Percentiles rank a stretch among this genome's conserved stretches.
Conservation (phyloP, 345 rosid genomes). For the Atalantia buxifolia region DNA sequence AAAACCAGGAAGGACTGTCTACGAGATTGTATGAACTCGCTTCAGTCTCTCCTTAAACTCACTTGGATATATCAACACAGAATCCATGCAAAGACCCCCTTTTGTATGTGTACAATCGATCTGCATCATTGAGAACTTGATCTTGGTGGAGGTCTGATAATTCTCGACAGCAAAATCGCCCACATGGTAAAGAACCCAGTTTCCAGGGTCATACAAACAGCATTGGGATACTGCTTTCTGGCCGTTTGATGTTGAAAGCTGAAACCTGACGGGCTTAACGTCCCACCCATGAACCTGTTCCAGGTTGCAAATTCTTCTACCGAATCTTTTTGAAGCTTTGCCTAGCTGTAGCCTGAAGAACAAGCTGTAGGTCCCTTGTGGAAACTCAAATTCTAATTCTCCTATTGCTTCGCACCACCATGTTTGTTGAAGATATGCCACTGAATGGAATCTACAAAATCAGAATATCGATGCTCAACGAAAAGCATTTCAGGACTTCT, state of each 20-base stretch:
- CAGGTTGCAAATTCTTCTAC: slow-evolving; percentile 54
- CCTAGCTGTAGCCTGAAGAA: slow-evolving; percentile 78
- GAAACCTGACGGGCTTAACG: slow-evolving; percentile 70
- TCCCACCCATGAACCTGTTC: slow-evolving; percentile 95
- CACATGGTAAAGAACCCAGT: slow-evolving; percentile 67
- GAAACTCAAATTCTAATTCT: slow-evolving; percentile 63
- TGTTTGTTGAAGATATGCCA: slow-evolving; percentile 89
- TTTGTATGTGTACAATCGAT: slow-evolving; percentile 96
- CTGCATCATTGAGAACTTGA: slow-evolving; percentile 85
- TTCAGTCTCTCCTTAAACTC: slow-evolving; percentile 37
- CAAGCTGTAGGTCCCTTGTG: slow-evolving; percentile 66
- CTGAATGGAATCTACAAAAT: slow-evolving; percentile 47
- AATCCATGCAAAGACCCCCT: slow-evolving; percentile 90
- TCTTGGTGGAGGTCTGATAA: slow-evolving; percentile 29
- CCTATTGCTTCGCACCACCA: slow-evolving; percentile 98
- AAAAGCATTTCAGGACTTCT: no score
- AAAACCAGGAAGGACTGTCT: no score
- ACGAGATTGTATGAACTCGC: not conserved
- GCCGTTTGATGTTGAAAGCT: slow-evolving; percentile 70
- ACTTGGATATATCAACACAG: slow-evolving; percentile 62
- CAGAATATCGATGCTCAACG: not conserved
- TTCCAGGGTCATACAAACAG: slow-evolving; percentile 49
- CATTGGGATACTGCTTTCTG: slow-evolving; percentile 56
- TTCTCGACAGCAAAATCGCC: slow-evolving; percentile 70
- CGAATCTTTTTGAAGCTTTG: slow-evolving; percentile 48